A percentile compares a stretch with the other conserved stretches of the same genome.
These are phyloP conservation scores for Hordeum pubiflorum DNA, from an alignment of 202 grass and related monocot species.

Conservation along the genomic window DNA sequence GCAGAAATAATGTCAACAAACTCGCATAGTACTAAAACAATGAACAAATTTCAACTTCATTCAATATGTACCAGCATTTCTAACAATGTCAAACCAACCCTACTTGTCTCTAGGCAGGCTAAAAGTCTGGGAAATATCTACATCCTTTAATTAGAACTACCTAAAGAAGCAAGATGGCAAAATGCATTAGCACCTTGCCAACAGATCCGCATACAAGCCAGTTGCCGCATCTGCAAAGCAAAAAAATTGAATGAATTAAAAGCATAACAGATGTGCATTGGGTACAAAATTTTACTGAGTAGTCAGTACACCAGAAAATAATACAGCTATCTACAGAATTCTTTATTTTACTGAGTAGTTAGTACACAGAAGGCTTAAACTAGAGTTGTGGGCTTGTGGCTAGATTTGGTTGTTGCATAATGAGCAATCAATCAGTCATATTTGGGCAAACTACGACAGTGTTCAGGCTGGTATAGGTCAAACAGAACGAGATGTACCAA, in stretches of 20 bases:
- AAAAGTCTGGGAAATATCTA: not conserved
- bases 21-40: not conserved
- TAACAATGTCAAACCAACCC: not conserved
- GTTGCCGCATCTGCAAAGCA: conserved; percentile 81
- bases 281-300: not conserved
- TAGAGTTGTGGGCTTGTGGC: not conserved
- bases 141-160: conserved; percentile 27
- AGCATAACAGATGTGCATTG: not conserved
- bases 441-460: not conserved
- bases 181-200: conserved; percentile 57
- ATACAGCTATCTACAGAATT: not conserved
- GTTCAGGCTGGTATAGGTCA: not conserved
- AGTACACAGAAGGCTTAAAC: not conserved
- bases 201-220: conserved; percentile 72
- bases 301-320: not conserved
- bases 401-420: not conserved
- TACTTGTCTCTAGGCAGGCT: not conserved
- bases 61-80: not conserved
- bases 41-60: not conserved
- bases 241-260: conserved; percentile 18
- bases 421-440: not conserved
- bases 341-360: not conserved
- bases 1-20: not conserved
- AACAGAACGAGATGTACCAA: not conserved
- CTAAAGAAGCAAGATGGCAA: conserved; percentile 47